Evolutionary conservation across 1,284 basidiomycete genomes (phyloP).

Genomic region (Naganishia cerealis): DNA sequence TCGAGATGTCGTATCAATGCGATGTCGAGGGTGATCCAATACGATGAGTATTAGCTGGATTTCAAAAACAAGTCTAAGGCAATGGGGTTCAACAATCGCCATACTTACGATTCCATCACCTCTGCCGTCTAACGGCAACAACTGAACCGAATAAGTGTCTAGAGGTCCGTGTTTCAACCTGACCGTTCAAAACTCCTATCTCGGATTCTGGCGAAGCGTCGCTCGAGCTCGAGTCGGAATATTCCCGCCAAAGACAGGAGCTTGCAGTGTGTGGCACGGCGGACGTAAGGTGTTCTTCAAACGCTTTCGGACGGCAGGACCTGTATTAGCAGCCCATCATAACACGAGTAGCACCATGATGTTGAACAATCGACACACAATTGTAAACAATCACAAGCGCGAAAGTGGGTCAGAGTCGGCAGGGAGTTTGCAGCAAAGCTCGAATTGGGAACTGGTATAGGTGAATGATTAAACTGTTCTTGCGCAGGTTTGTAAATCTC

Average conservation of each 20-base stretch:
- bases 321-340: background rate
- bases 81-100: too few species aligned
- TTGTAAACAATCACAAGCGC: constrained; percentile 7
- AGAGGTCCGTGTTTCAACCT: background rate
- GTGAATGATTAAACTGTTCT: background rate
- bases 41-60: background rate
- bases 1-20: background rate
- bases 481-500: background rate
- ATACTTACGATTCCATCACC: constrained; percentile 21
- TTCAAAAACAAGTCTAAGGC: too few species aligned
- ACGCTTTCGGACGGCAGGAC: background rate
- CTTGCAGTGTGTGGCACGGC: background rate
- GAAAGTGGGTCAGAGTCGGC: constrained; percentile 4
- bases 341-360: background rate
- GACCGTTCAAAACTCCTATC: constrained; percentile 6
- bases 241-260: background rate
- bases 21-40: background rate
- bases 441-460: background rate
- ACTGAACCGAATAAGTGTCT: background rate
- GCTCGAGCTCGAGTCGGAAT: background rate
- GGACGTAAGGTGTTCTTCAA: background rate
- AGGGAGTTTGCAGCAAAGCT: background rate
- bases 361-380: constrained; percentile 3
- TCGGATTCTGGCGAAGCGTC: background rate
- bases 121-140: background rate